Conservation (phyloP, 2,329 filamentous ascomycete genomes). For the Atkinsonella texensis region DNA sequence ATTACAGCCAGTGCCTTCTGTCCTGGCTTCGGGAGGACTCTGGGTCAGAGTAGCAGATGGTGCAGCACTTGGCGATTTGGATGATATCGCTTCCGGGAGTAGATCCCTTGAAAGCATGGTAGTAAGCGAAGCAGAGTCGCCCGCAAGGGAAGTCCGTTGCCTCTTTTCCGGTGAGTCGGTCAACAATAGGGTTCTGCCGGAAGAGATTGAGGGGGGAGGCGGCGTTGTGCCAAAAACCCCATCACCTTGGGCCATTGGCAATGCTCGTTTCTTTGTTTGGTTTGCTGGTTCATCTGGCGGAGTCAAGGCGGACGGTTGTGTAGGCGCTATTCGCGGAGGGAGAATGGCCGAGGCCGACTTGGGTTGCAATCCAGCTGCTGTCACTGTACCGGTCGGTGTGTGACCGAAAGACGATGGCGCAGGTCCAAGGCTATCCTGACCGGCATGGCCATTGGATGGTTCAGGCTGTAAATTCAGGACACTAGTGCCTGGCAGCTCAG, state of each 20-base stretch:
- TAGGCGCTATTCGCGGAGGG: constrained; percentile 26
- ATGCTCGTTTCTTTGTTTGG: constrained; percentile 31
- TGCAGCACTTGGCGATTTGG: constrained; percentile 1
- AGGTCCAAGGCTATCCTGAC: constrained; percentile 15
- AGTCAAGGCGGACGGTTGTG: constrained; percentile 35
- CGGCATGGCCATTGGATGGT: constrained; percentile 12
- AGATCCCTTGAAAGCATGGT: background rate
- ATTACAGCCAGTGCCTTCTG: background rate
- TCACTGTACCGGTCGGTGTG: constrained; percentile 15
- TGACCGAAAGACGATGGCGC: constrained; percentile 17
- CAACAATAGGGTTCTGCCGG: constrained; percentile 20
- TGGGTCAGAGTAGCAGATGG: background rate
- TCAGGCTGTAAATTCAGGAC: constrained; percentile 33
- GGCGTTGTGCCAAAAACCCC: constrained; percentile 12
- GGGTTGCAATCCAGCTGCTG: constrained; percentile 12
- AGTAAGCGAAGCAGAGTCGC: constrained; percentile 6
- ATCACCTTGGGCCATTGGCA: constrained; percentile 12
- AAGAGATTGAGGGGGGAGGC: constrained; percentile 15
- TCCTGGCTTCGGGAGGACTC: background rate
- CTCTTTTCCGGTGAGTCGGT: constrained; percentile 20
- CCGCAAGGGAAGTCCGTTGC: constrained; percentile 19
- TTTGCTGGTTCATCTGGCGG: constrained; percentile 40
- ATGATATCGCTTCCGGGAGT: background rate
- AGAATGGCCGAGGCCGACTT: constrained; percentile 22
- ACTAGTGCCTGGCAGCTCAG: constrained; percentile 34